Conservation (phyloP, 257 asterid genomes). For the Plantago elongata region DNA sequence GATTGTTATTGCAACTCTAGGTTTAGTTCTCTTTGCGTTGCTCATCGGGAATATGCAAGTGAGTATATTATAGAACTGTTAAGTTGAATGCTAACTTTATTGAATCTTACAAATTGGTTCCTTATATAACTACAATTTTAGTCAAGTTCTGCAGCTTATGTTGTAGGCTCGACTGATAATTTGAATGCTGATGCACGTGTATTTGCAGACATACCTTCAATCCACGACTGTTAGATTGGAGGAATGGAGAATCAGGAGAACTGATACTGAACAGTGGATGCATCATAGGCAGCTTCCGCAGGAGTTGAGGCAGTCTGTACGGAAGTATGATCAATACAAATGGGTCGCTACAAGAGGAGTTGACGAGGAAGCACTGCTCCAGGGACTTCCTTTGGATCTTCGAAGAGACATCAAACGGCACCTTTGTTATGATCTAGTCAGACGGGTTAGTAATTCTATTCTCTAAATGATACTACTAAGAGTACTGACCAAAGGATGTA, state of each 20-base stretch:
- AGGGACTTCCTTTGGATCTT: conserved; percentile 88
- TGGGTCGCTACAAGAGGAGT: conserved; percentile 97
- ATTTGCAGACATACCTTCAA: conserved; percentile 82
- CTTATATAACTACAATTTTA: background rate
- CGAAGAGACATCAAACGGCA: conserved; percentile 95
- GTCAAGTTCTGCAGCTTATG: background rate
- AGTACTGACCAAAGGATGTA: background rate
- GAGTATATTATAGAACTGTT: conserved; percentile 17
- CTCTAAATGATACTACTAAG: background rate
- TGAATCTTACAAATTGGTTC: background rate
- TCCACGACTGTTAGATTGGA: conserved; percentile 87
- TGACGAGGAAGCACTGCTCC: conserved; percentile 71
- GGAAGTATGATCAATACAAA: conserved; percentile 88
- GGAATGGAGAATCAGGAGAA: conserved; percentile 89
- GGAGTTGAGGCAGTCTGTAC: conserved; percentile 71
- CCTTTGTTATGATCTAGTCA: conserved; percentile 87
- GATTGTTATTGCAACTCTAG: conserved; percentile 65
- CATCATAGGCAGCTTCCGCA: conserved; percentile 92
- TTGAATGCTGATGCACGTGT: background rate
- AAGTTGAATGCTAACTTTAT: background rate
- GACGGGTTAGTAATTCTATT: conserved; percentile 54
- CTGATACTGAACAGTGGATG: conserved; percentile 97
- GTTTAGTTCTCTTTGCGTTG: conserved; percentile 86
- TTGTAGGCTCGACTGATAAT: background rate
- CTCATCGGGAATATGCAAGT: conserved; percentile 97